phyloP scores from a whole-genome alignment of 23 red algal genomes.

The Gracilaria domingensis region DNA sequence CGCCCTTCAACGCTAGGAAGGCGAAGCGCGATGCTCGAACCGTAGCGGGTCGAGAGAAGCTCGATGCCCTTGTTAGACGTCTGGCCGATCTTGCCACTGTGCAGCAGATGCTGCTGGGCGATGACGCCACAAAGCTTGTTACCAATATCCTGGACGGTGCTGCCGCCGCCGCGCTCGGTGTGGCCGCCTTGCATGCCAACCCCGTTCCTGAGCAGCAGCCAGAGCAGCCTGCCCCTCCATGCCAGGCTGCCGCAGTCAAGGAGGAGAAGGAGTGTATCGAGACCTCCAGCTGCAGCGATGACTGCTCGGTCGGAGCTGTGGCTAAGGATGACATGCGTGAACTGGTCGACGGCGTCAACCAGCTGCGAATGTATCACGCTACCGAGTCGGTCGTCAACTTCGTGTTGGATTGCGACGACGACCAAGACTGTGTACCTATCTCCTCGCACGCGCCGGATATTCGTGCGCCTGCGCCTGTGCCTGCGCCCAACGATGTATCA shows the following conservation, averaged over 20 bases:
- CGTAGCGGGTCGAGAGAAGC: conserved; percentile 51
- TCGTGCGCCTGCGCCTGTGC: background rate
- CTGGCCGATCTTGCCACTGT: conserved; percentile 52
- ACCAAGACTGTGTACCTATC: background rate
- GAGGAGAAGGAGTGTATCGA: conserved; percentile 41
- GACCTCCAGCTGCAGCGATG: conserved; percentile 53
- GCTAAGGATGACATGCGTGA: conserved; percentile 21
- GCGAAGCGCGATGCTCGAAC: conserved; percentile 65
- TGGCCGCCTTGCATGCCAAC: conserved; percentile 7
- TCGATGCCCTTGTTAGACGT: conserved; percentile 48
- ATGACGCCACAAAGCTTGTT: background rate
- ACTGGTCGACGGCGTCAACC: conserved; percentile 2
- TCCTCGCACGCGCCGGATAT: background rate
- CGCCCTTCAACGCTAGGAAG: conserved; percentile 55
- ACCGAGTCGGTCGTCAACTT: conserved; percentile 65
- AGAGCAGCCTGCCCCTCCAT: background rate
- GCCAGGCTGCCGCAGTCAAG: background rate
- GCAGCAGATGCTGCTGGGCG: conserved; percentile 29
- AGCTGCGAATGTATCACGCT: conserved; percentile 34
- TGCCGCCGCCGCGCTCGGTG: conserved; percentile 25
- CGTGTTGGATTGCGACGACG: conserved; percentile 46
- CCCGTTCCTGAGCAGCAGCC: background rate
- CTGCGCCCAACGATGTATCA: background rate
- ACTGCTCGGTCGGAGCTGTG: conserved; percentile 39
- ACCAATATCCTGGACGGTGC: background rate